phyloP scores from a whole-genome alignment of 129 eudicot genomes.

The Centella asiatica region DNA sequence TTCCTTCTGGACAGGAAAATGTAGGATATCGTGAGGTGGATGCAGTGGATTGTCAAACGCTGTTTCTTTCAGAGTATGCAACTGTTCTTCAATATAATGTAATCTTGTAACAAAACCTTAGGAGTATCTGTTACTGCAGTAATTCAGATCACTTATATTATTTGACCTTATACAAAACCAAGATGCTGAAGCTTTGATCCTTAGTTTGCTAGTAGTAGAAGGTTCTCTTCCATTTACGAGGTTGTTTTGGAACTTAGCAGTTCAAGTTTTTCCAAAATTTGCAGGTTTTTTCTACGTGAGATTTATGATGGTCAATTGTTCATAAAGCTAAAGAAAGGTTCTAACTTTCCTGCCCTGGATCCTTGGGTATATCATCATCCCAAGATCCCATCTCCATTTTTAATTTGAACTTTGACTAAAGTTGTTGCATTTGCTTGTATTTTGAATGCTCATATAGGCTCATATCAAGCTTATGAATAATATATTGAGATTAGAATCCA shows the following conservation, averaged over 20 bases:
- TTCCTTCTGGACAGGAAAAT: conserved; percentile 44
- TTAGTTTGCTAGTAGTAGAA: background rate
- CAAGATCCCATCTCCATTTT: background rate
- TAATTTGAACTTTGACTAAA: background rate
- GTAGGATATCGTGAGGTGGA: conserved; percentile 64
- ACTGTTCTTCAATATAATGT: background rate
- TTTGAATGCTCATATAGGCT: background rate
- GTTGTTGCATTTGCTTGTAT: background rate
- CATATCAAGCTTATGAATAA: background rate
- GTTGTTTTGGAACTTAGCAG: background rate
- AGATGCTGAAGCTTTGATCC: background rate
- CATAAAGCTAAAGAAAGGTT: conserved; percentile 73
- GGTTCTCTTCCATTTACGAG: background rate
- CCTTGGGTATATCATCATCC: conserved; percentile 63
- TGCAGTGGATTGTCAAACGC: conserved; percentile 71
- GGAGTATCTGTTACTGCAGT: background rate
- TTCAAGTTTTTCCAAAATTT: conserved; percentile 7
- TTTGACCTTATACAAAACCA: background rate
- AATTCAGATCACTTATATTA: background rate
- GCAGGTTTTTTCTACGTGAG: conserved; percentile 84
- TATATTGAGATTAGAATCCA: background rate
- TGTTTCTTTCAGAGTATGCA: conserved; percentile 77
- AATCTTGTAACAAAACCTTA: background rate
- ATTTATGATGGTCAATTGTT: conserved; percentile 85
- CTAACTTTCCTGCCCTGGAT: conserved; percentile 88